Evolutionary conservation across 164 flowering plant species (phyloP), one percentile per base, ranked within the genome.

Genomic region (Taxillus chinensis): DNA sequence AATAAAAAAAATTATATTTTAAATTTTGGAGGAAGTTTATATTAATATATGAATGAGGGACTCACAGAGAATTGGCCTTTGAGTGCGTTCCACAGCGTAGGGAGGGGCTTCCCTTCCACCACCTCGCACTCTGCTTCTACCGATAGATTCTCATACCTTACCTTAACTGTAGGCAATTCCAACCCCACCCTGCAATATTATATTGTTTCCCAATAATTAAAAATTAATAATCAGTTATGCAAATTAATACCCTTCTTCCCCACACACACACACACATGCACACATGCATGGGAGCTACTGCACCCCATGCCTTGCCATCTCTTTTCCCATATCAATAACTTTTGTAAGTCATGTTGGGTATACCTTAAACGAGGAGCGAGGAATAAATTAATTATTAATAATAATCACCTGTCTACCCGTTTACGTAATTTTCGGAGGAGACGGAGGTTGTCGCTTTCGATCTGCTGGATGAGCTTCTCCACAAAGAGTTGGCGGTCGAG

Each of bases 61-160:
- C 77, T 78, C 76, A 85, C 87, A 50, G 69, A 73, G 5, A 79
- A 40, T 17, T 57, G 43, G 81, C 66, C 71, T 41, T 42, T 62
- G 39, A 81, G 8, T 12, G 86, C 70, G 62, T 83, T 83, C 91
- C 91, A 86, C 15, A 83, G 74, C 0, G 90, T 80, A 0, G 87
- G 90, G 27, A 85, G 76, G n/a, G 86, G 82, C 80, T 83, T 83
- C 49, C 90, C 87, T 41, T 74, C 58, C 57, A 86, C 83, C 5
- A 80, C 74, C 65, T 80, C 78, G 60, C 85, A 86, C 46, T 77
- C 73, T 7, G 88, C 86, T 45, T 80, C 85, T 41, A 83, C 79
- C 59, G 3, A 57, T 11, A 86, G 62, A 63, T 82, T 78, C 49
- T 69, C 65, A 62, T 74, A 86, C 56, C 79, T 78, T 62, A 86